Evolutionary conservation across 2,329 filamentous ascomycete genomes (phyloP).

Genomic region (Westerdykella sp.): DNA sequence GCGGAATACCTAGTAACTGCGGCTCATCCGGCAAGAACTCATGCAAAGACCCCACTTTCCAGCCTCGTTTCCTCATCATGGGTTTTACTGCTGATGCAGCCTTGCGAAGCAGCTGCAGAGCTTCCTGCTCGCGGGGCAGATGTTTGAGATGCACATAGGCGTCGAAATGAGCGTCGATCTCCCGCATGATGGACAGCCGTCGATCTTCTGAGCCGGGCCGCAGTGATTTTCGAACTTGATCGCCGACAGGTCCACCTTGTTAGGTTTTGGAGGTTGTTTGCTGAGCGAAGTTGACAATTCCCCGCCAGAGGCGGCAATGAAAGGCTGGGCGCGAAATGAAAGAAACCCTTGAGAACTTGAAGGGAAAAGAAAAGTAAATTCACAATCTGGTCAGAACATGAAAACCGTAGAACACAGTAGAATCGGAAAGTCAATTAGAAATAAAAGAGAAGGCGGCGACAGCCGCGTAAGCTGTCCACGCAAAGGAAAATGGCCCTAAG

Average conservation of each 20-base stretch:
- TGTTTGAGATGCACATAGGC: conserved; percentile 46
- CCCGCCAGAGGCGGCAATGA: neutral
- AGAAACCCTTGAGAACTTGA: too few relatives aligned
- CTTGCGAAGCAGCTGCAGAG: conserved; percentile 62
- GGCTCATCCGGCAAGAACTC: conserved; percentile 77
- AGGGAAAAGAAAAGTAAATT: neutral
- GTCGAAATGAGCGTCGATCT: conserved; percentile 45
- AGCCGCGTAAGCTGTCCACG: conserved; percentile 22
- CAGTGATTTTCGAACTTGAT: neutral
- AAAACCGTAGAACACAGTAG: conserved; percentile 8
- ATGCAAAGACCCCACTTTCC: conserved; percentile 70
- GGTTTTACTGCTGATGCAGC: conserved; percentile 87
- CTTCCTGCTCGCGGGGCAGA: conserved; percentile 40
- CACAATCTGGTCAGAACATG: neutral
- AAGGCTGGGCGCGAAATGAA: neutral
- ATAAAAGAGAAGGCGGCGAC: conserved; percentile 12
- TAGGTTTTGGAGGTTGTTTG: neutral
- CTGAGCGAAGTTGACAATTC: neutral
- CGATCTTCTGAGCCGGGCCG: neutral
- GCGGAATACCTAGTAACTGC: conserved; percentile 60
- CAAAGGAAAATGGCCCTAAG: conserved; percentile 3
- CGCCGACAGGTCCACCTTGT: neutral
- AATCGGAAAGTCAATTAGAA: conserved; percentile 11
- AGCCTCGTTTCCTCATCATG: conserved; percentile 81
- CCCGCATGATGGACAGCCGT: conserved; percentile 30